These are phyloP conservation scores for Exophiala mesophila DNA, from an alignment of 2,329 filamentous ascomycete species.

Conservation along the genomic window DNA sequence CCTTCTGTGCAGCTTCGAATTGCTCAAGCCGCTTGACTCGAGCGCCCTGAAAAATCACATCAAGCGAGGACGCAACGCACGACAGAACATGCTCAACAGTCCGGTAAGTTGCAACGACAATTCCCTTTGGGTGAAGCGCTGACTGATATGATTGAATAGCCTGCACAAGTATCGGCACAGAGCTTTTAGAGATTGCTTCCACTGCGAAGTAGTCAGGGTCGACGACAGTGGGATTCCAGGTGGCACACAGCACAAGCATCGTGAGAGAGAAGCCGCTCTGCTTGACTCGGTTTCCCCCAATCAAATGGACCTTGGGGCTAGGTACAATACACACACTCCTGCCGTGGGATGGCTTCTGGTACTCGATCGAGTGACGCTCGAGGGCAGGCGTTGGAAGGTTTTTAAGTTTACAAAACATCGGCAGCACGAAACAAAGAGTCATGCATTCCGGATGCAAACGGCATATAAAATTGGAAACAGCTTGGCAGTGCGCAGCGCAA, in stretches of 20 bases:
- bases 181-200: conserved; percentile 34
- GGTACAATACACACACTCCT: not conserved
- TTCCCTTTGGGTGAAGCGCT: not conserved
- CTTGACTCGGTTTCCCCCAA: not conserved
- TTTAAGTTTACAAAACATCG: not conserved
- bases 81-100: conserved; percentile 92
- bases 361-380: not conserved
- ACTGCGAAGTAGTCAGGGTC: not conserved
- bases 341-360: not conserved
- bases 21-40: conserved; percentile 92
- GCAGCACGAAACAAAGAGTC: not conserved
- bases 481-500: not conserved
- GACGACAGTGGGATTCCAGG: not conserved
- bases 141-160: conserved; percentile 28
- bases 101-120: conserved; percentile 85
- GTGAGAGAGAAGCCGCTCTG: not conserved
- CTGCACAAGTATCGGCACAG: conserved; percentile 41
- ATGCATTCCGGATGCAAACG: not conserved
- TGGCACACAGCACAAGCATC: not conserved
- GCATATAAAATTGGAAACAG: not conserved
- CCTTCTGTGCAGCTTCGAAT: conserved; percentile 91
- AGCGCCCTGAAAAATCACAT: conserved; percentile 97
- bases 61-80: conserved; percentile 93
- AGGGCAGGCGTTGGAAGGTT: not conserved
- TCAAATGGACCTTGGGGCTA: not conserved